Evolutionary conservation across 768 basidiomycete genomes (phyloP), one percentile per base, ranked within the genome.

Genomic region (Lyophyllum shimeji): DNA sequence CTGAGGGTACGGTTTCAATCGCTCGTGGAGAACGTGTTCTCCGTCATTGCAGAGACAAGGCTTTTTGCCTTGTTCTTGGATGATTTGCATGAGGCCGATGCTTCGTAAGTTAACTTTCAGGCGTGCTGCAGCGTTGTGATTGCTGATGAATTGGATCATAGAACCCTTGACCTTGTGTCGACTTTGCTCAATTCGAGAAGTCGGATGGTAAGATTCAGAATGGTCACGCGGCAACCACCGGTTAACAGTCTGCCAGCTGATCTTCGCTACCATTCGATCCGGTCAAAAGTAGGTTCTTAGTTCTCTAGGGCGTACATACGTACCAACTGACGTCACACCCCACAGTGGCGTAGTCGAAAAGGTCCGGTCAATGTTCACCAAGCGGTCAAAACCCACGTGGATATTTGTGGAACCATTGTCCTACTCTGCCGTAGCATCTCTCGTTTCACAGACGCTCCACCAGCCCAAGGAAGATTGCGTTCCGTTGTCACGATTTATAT

Each of bases 11-110:
- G 89, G 37, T 90, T 90, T 60, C 86, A 89, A 64, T 81, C 80
- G 7, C 70, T 89, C 31, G 84, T 89, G 3, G 84, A 87, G 67
- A 84, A 80, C 62, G 87, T 89, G 29, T 87, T 89, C 60, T 69
- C 78, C 5, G 83, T 87, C 18, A 80, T 89, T 40, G 81, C 87
- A 1, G 86, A 89, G 64, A 87, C 85, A 7, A 75, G 86, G 33
- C 68, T 89, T 47, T 83, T 90, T 59, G 87, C 87, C 0, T 68
- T 90, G 49, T 88, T 89, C 62, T 72, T 89, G 43, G 87, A 89
- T 63, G 87, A 89, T 67, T 68, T 89, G 15, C 89, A 90, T 57
- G 87, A 87, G 61, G 87, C 89, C 8, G 84, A 89, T 65, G 82
- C 84, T 56, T 86, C 85, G 82, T 89, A 15, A 52, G 56, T 65